Conservation (phyloP, 2,329 filamentous ascomycete species). For the Curvularia lunata region DNA sequence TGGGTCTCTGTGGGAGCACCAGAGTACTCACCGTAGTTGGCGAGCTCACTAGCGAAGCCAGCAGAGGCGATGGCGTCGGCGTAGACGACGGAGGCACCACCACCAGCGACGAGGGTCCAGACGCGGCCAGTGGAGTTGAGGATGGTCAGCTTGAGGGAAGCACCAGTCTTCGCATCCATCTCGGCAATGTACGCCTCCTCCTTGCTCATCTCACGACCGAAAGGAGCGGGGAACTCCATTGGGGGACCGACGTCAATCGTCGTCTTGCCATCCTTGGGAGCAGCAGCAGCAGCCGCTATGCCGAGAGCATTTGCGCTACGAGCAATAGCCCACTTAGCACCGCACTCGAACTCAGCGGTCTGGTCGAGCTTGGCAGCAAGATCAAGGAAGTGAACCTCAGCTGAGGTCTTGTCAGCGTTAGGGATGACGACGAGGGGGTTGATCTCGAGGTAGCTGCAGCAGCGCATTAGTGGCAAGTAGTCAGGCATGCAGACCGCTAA, state of each 20-base stretch:
- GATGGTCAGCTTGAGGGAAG: constrained; percentile 96
- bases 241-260: constrained; percentile 95
- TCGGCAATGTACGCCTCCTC: constrained; percentile 99
- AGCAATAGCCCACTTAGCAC: constrained; percentile 98
- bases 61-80: constrained; percentile 97
- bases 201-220: constrained; percentile 97
- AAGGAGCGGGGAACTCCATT: constrained; percentile 98
- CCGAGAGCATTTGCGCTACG: constrained; percentile 89
- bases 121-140: constrained; percentile 90
- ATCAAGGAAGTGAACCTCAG: constrained; percentile 96
- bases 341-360: constrained; percentile 98
- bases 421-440: constrained; percentile 98
- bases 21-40: constrained; percentile 99
- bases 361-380: constrained; percentile 98
- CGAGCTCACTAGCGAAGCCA: constrained; percentile 93
- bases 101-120: constrained; percentile 98
- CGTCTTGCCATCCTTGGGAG: constrained; percentile 72
- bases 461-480: constrained; percentile 21
- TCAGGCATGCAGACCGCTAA: constrained; percentile 3
- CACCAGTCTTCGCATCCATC: constrained; percentile 98
- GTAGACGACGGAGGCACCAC: constrained; percentile 99
- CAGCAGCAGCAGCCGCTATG: constrained; percentile 67
- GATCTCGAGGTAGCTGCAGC: constrained; percentile 85
- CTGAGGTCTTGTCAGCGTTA: constrained; percentile 88
- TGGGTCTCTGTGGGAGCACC: constrained; percentile 98